Percentiles rank a stretch among this genome's conserved stretches.
Conservation (phyloP, 176 grass and related monocot species). For the Oryza coarctata region DNA sequence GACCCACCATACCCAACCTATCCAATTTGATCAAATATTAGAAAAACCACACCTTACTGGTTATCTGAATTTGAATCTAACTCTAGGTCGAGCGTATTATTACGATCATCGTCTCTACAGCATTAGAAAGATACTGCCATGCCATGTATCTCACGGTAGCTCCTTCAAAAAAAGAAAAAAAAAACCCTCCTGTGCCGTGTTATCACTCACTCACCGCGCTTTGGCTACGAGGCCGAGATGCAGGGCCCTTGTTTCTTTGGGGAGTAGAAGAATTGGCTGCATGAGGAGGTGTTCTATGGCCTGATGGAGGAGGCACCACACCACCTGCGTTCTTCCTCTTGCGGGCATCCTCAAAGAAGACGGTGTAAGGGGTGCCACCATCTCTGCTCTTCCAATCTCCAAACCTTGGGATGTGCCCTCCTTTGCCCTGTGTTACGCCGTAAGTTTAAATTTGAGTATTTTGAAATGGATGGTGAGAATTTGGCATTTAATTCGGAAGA, state of each 20-base stretch:
- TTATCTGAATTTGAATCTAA: not conserved
- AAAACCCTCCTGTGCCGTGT: too few species aligned
- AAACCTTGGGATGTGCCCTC: conserved; percentile 25
- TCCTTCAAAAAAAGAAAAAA: too few species aligned
- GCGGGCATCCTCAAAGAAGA: conserved; percentile 19
- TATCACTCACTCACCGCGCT: not conserved
- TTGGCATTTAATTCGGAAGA: not conserved
- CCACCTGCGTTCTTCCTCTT: conserved; percentile 16
- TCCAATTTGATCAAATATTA: not conserved
- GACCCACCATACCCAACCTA: not conserved
- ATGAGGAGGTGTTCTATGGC: not conserved
- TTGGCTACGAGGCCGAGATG: not conserved
- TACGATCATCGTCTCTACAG: not conserved
- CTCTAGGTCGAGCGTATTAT: not conserved
- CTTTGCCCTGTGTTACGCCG: not conserved
- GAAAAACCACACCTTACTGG: not conserved
- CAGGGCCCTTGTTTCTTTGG: not conserved
- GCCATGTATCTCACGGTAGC: too few species aligned
- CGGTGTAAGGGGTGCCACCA: not conserved
- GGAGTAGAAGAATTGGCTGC: not conserved
- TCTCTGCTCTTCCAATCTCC: conserved; percentile 18
- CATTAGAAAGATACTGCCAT: too few species aligned
- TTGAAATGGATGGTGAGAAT: not conserved
- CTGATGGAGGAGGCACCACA: not conserved
- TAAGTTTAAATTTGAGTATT: not conserved